phyloP scores from a whole-genome alignment of 768 basidiomycete species.

The Lactifluus pinguis region DNA sequence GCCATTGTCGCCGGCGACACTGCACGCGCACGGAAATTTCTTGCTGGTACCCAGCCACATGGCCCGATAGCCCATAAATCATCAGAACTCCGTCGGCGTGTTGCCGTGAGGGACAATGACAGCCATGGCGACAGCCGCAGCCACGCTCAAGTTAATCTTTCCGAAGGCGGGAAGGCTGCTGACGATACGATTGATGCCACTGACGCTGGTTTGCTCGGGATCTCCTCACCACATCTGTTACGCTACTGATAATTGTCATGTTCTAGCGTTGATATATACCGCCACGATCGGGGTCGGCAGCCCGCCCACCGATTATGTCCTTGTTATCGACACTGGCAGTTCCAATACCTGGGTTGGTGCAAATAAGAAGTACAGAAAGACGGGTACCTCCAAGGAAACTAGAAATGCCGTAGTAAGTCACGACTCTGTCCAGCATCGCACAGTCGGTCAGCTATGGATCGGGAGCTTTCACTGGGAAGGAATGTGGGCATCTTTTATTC shows the following conservation, averaged over 20 bases:
- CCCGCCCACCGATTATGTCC: slow-evolving; percentile 36
- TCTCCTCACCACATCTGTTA: neutral
- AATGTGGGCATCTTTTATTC: neutral
- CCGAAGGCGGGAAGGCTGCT: neutral
- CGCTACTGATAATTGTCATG: slow-evolving; percentile 6
- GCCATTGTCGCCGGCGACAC: slow-evolving; percentile 44
- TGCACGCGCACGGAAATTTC: slow-evolving; percentile 45
- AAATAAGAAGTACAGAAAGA: slow-evolving; percentile 33
- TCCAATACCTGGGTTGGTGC: no score
- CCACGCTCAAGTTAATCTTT: neutral
- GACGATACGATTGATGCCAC: slow-evolving; percentile 44
- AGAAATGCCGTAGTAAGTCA: slow-evolving; percentile 13
- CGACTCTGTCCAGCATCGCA: slow-evolving; percentile 22
- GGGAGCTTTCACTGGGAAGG: slow-evolving; percentile 11
- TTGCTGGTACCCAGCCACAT: slow-evolving; percentile 45
- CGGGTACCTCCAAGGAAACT: slow-evolving; percentile 43
- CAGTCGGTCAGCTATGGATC: slow-evolving; percentile 15
- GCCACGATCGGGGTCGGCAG: slow-evolving; percentile 42
- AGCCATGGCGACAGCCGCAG: no score
- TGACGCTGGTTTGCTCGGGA: slow-evolving; percentile 34
- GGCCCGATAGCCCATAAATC: slow-evolving; percentile 34
- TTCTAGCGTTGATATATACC: slow-evolving; percentile 42
- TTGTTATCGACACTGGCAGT: slow-evolving; percentile 26
- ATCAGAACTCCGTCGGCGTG: no score
- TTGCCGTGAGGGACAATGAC: no score